phyloP scores from a whole-genome alignment of 495 filamentous ascomycete genomes.

The Xylaria palmicola region DNA sequence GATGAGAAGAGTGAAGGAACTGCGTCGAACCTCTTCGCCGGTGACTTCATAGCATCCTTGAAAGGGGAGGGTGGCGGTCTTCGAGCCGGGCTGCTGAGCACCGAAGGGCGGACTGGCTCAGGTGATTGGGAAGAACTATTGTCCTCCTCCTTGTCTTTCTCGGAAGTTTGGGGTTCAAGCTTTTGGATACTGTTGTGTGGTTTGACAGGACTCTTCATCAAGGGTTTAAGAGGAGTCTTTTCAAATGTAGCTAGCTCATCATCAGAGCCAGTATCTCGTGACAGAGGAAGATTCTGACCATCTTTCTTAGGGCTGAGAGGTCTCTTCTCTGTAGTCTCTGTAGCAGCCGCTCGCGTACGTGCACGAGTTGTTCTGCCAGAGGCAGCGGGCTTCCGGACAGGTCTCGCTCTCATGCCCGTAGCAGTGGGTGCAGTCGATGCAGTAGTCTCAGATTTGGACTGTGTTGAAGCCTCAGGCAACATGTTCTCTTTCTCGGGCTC shows the following conservation, averaged over 20 bases:
- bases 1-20: constrained; percentile 49
- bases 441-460: constrained; percentile 26
- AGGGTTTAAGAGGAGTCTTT: constrained; percentile 46
- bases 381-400: constrained; percentile 35
- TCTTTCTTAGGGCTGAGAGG: constrained; percentile 59
- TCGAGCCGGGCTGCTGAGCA: constrained; percentile 49
- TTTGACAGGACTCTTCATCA: constrained; percentile 50
- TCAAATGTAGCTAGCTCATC: constrained; percentile 54
- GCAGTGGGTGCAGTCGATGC: constrained; percentile 27
- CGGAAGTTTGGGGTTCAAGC: constrained; percentile 15
- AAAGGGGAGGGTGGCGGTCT: constrained; percentile 46
- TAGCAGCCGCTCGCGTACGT: constrained; percentile 16
- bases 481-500: constrained; percentile 59
- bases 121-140: constrained; percentile 11
- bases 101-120: constrained; percentile 22
- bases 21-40: constrained; percentile 49
- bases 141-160: constrained; percentile 26
- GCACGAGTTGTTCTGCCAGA: constrained; percentile 29
- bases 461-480: constrained; percentile 29
- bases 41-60: constrained; percentile 49
- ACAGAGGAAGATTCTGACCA: constrained; percentile 43
- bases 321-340: constrained; percentile 28
- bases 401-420: constrained; percentile 44
- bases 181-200: constrained; percentile 33
- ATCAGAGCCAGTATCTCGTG: constrained; percentile 44